Conservation (phyloP, 2,329 filamentous ascomycete genomes). For the Botrytis byssoidea region DNA sequence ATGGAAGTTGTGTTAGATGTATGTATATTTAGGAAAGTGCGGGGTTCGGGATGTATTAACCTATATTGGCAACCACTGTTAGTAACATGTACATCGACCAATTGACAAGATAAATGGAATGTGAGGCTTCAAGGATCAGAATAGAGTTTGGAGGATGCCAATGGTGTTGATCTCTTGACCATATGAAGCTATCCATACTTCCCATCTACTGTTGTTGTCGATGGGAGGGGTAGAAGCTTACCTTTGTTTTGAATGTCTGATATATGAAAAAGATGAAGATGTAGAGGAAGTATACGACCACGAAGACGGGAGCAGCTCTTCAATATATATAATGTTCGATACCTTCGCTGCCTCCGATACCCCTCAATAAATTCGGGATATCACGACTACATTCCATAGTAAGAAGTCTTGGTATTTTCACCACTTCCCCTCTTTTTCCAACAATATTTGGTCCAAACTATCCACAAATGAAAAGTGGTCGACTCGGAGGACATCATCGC, state of each 20-base stretch:
- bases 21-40: not conserved
- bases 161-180: not conserved
- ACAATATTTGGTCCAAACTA: conserved; percentile 6
- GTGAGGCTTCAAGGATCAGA: not conserved
- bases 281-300: not conserved
- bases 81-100: not conserved
- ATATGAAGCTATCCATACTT: not conserved
- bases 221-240: not conserved
- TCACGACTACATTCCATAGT: not conserved
- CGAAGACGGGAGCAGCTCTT: not conserved
- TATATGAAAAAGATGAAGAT: not conserved
- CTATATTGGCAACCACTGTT: not conserved
- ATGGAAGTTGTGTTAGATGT: not conserved
- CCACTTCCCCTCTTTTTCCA: conserved; percentile 2
- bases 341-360: not conserved
- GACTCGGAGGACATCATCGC: not conserved
- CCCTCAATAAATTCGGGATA: not conserved
- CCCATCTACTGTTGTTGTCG: not conserved
- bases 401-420: not conserved
- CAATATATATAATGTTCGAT: not conserved
- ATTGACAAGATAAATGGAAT: not conserved
- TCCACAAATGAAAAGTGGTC: conserved; percentile 14
- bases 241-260: conserved; percentile 1
- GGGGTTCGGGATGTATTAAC: conserved; percentile 1
- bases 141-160: not conserved